A percentile compares a stretch with the other conserved stretches of the same genome.
These are phyloP conservation scores for Pseudomonodictys pantanalensis DNA, from an alignment of 495 filamentous ascomycete genomes.

Conservation along the genomic window DNA sequence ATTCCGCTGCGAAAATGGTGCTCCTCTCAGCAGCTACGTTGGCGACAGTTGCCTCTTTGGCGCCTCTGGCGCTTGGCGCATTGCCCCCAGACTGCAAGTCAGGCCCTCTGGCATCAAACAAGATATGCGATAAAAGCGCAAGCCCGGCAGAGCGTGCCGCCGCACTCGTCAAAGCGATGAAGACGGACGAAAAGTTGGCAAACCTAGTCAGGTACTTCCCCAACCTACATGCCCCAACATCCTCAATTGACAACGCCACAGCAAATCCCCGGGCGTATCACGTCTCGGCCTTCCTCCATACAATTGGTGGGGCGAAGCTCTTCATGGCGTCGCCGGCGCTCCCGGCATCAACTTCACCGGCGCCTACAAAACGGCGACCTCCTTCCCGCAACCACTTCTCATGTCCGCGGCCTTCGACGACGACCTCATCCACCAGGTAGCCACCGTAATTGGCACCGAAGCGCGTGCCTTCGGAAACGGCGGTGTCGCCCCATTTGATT, in stretches of 20 bases:
- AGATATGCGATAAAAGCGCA: constrained; percentile 6
- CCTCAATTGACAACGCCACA: constrained; percentile 13
- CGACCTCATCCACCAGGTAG: constrained; percentile 46
- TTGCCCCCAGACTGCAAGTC: constrained; percentile 1
- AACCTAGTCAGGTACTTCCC: constrained; percentile 23
- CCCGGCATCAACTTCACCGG: constrained; percentile 30
- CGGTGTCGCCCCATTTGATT: constrained; percentile 31
- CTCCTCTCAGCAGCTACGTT: too few relatives aligned
- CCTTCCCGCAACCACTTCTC: constrained; percentile 49
- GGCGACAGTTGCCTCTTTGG: neutral
- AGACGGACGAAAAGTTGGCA: constrained; percentile 10
- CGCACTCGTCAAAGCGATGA: constrained; percentile 14
- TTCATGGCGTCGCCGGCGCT: constrained; percentile 43
- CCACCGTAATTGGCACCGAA: constrained; percentile 32
- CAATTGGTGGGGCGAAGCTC: constrained; percentile 53
- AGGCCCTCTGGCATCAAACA: constrained; percentile 14
- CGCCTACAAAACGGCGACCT: constrained; percentile 48
- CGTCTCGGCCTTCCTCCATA: constrained; percentile 47
- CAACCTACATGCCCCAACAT: neutral
- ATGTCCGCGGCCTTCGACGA: constrained; percentile 50
- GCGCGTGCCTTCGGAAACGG: constrained; percentile 33
- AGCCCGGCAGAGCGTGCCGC: constrained; percentile 11
- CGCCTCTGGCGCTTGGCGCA: neutral
- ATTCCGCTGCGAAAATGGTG: too few relatives aligned
- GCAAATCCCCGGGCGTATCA: constrained; percentile 37